Evolutionary conservation across 2,329 filamentous ascomycete species (phyloP), one percentile per base, ranked within the genome.

Genomic region (Grosmannia serpens): DNA sequence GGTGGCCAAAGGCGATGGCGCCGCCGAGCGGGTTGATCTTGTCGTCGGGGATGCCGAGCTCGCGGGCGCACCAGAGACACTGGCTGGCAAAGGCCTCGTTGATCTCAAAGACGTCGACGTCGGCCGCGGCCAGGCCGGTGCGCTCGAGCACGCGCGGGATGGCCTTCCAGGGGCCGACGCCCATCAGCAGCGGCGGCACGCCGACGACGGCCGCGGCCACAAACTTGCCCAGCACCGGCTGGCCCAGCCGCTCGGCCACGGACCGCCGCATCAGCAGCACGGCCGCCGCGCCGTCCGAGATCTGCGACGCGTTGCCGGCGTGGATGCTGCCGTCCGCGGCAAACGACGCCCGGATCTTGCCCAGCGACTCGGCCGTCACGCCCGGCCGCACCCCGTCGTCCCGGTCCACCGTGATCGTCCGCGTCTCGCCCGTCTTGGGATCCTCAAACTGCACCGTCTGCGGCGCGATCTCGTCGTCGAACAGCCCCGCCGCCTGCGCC

Each of bases 1-100:
- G 94, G 75, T 97, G 94, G 13, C 94, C 91, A 70, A 96, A 96
- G 13, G 92, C 92, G 71, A 96, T 96, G 38, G 91, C 91, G 63
- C 92, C 92, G 64, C 92, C 94, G 81, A 96, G 96, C 67, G 92
- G 92, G 77, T 97, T 97, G 70, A 99, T 85, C 82, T 96, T 97
- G 64, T 89, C 86, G 61, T 79, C 70, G 57, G 90, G 88, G 31
- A 99, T 75, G 51, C 86, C 87, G 26, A 99, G 82, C 78, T 96
- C 86, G 68, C 94, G 89, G 63, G 89, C 84, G 73, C 91, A 96
- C 88, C 88, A 97, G 64, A 97, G 74, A 73, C 90, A 96, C 80
- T 97, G 92, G 63, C 84, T 89, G 35, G 94, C 94, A 72, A 99
- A 99, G 1, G 94, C 94, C 82, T 99, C 94, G 78, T 99, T 99